A percentile compares a stretch with the other conserved stretches of the same genome.
Conservation (phyloP, 2,329 filamentous ascomycete species). For the Teratosphaeria zuluensis region DNA sequence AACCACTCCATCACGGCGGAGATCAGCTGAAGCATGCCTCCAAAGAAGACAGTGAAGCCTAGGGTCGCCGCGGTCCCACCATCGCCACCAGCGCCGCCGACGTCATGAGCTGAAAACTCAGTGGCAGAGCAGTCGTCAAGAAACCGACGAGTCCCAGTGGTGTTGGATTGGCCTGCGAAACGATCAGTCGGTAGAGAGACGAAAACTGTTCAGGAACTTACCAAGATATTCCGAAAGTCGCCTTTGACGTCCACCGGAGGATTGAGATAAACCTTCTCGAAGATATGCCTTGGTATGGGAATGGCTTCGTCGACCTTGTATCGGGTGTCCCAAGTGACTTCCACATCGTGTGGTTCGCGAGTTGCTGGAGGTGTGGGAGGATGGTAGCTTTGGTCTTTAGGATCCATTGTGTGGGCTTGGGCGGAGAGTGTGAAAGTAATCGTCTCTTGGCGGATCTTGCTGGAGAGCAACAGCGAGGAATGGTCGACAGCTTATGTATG, state of each 20-base stretch:
- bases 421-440: too few relatives aligned
- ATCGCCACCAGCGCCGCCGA: not conserved
- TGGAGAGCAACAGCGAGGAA: too few relatives aligned
- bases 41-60: not conserved
- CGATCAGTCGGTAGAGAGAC: not conserved
- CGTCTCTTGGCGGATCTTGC: too few relatives aligned
- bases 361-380: not conserved
- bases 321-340: not conserved
- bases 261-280: not conserved
- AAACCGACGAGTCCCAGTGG: not conserved
- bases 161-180: not conserved
- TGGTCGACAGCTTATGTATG: too few relatives aligned
- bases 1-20: not conserved
- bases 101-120: not conserved
- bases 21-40: not conserved
- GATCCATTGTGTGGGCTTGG: not conserved
- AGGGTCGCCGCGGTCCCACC: not conserved
- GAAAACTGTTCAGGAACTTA: not conserved
- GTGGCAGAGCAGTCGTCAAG: not conserved
- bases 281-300: not conserved
- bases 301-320: not conserved
- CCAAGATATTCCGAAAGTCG: not conserved
- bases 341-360: not conserved
- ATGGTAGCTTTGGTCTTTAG: not conserved
- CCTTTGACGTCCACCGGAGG: not conserved